Percentiles rank a stretch among this genome's conserved stretches.
phyloP scores from a whole-genome alignment of 192 early-diverging fungal genomes.

The Coemansia sp. region DNA sequence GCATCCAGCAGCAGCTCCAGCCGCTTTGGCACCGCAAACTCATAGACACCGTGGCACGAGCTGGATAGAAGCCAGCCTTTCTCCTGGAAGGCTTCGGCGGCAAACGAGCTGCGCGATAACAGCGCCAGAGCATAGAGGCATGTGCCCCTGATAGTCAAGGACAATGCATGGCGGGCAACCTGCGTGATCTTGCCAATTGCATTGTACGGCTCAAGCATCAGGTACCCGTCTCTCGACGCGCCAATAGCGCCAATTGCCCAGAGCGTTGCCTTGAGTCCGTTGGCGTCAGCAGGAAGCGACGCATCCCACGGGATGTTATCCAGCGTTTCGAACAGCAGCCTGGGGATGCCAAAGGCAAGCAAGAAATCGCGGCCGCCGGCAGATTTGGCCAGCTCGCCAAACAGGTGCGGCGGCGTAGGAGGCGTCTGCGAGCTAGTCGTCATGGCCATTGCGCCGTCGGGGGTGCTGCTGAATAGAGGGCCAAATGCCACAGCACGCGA shows the following conservation, averaged over 20 bases:
- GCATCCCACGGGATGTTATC: constrained; percentile 53
- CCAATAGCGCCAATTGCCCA: constrained; percentile 58
- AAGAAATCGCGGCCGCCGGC: constrained; percentile 35
- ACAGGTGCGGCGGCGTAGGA: constrained; percentile 51
- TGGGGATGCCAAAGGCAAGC: constrained; percentile 28
- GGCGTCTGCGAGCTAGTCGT: constrained; percentile 50
- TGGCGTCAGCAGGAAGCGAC: constrained; percentile 28
- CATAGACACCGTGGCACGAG: constrained; percentile 51
- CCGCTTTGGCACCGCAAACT: constrained; percentile 46
- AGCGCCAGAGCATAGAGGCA: constrained; percentile 50
- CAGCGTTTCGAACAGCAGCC: constrained; percentile 55
- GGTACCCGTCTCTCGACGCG: constrained; percentile 41
- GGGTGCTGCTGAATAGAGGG: constrained; percentile 52
- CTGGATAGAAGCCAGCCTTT: constrained; percentile 49
- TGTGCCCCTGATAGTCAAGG: constrained; percentile 49
- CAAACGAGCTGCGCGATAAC: constrained; percentile 49
- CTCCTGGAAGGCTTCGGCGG: constrained; percentile 49
- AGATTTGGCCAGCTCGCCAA: constrained; percentile 45
- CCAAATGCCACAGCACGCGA: constrained; percentile 48
- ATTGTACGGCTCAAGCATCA: constrained; percentile 42
- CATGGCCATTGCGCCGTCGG: constrained; percentile 52
- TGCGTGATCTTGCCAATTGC: constrained; percentile 34
- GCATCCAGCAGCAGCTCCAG: constrained; percentile 41
- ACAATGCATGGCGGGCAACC: constrained; percentile 27
- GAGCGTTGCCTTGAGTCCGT: constrained; percentile 53